A percentile compares a stretch with the other conserved stretches of the same genome.
Evolutionary conservation across 2,329 filamentous ascomycete species (phyloP).

Genomic region (Purpureocillium takamizusanense): DNA sequence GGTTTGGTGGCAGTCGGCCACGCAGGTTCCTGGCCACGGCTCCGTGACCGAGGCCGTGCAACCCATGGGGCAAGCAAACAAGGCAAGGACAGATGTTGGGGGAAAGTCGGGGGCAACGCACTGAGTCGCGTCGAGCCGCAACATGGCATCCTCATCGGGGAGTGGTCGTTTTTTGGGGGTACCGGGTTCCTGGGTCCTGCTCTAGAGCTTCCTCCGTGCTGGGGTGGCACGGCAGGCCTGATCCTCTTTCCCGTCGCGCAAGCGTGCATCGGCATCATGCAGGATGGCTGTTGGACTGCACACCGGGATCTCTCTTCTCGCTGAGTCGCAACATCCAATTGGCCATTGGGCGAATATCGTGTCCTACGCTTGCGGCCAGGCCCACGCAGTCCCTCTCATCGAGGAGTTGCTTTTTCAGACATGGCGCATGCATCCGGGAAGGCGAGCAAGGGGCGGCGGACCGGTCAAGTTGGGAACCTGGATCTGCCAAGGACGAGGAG

Average conservation of each 20-base stretch:
- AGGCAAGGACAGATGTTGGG: background rate
- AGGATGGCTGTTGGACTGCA: constrained; percentile 1
- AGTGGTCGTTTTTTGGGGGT: background rate
- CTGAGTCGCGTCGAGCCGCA: no score
- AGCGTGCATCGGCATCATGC: constrained; percentile 2
- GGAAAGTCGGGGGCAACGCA: no score
- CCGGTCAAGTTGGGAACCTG: no score
- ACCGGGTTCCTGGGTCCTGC: constrained; percentile 4
- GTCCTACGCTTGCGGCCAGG: constrained; percentile 1
- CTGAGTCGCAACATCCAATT: constrained; percentile 1
- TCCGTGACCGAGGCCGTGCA: constrained; percentile 7
- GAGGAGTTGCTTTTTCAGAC: constrained; percentile 6
- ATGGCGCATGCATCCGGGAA: constrained; percentile 1
- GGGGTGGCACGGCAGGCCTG: background rate
- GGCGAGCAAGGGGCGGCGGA: no score
- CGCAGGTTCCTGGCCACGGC: constrained; percentile 6
- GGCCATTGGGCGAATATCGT: background rate
- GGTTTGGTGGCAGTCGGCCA: constrained; percentile 4
- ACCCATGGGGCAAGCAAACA: constrained; percentile 10
- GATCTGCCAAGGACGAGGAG: no score
- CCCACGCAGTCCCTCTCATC: constrained; percentile 2
- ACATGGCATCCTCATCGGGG: background rate
- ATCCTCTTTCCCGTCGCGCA: background rate
- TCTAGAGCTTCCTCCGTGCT: background rate
- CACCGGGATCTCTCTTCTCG: constrained; percentile 4